phyloP scores from a whole-genome alignment of 2,329 filamentous ascomycete species.

The Fusarium illudens region DNA sequence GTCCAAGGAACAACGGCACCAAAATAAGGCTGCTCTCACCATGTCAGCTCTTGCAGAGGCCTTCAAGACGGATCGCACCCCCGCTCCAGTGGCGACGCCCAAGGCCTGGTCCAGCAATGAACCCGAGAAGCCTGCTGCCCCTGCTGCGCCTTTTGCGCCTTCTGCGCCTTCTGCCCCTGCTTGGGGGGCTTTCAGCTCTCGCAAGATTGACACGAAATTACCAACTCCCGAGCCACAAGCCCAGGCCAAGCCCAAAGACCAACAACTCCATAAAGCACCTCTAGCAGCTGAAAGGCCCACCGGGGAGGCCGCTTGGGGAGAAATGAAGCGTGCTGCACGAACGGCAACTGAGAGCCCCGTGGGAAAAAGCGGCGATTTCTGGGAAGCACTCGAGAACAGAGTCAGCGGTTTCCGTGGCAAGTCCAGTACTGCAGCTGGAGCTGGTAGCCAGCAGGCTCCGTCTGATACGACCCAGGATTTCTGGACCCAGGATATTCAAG shows the following conservation, averaged over 20 bases:
- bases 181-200: constrained; percentile 40
- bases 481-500: constrained; percentile 3
- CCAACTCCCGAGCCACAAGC: constrained; percentile 2
- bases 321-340: constrained; percentile 35
- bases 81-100: constrained; percentile 40
- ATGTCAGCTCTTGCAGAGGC: constrained; percentile 46
- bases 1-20: background rate
- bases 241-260: background rate
- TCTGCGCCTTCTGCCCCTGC: background rate
- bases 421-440: background rate
- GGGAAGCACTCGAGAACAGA: constrained; percentile 39
- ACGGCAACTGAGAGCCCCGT: background rate
- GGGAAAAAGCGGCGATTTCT: constrained; percentile 22
- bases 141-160: background rate
- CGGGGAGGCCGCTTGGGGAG: constrained; percentile 34
- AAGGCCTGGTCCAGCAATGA: constrained; percentile 37
- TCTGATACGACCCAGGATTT: background rate
- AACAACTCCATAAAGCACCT: background rate
- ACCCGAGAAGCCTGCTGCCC: constrained; percentile 3
- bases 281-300: background rate
- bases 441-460: background rate
- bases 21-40: constrained; percentile 29
- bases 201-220: constrained; percentile 34
- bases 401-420: constrained; percentile 32
- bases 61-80: constrained; percentile 43